Percentiles rank a stretch among this genome's conserved stretches.
Conservation (phyloP, 257 asterid genomes). For the Asclepias syriaca region DNA sequence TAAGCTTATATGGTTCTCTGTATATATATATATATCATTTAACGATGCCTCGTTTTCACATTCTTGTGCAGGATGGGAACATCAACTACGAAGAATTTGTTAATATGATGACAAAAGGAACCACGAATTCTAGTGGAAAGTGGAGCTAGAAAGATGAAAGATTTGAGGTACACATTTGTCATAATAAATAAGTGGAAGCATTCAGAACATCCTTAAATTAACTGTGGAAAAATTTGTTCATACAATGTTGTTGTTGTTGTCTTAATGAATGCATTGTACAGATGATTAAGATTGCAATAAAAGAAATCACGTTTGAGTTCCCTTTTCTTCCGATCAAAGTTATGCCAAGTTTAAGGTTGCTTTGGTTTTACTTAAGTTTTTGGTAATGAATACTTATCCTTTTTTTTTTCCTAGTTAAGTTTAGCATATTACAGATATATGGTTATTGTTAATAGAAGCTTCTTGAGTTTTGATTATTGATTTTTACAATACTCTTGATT, state of each 20-base stretch:
- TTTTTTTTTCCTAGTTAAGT: not conserved
- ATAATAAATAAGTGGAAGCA: not conserved
- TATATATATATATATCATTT: not conserved
- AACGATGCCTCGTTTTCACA: not conserved
- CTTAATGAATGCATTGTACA: not conserved
- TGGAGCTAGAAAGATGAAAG: slow-evolving; percentile 1
- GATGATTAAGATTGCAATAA: not conserved
- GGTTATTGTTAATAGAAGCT: too few relatives aligned
- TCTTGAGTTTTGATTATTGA: too few relatives aligned
- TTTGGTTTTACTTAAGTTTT: not conserved
- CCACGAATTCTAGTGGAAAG: slow-evolving; percentile 32
- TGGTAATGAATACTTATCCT: not conserved
- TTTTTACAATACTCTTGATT: too few relatives aligned
- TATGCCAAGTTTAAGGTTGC: not conserved
- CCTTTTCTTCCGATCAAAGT: not conserved
- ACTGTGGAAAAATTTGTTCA: not conserved
- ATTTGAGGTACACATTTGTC: too few relatives aligned
- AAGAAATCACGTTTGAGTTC: not conserved
- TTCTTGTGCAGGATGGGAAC: slow-evolving; percentile 55
- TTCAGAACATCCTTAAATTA: not conserved
- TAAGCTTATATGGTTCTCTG: not conserved
- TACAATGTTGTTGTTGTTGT: too few relatives aligned
- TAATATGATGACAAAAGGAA: slow-evolving; percentile 84
- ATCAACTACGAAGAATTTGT: slow-evolving; percentile 74
- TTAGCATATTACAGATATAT: too few relatives aligned